These are phyloP conservation scores for Westerdykella sp. DNA, from an alignment of 2,329 filamentous ascomycete species.

Conservation along the genomic window DNA sequence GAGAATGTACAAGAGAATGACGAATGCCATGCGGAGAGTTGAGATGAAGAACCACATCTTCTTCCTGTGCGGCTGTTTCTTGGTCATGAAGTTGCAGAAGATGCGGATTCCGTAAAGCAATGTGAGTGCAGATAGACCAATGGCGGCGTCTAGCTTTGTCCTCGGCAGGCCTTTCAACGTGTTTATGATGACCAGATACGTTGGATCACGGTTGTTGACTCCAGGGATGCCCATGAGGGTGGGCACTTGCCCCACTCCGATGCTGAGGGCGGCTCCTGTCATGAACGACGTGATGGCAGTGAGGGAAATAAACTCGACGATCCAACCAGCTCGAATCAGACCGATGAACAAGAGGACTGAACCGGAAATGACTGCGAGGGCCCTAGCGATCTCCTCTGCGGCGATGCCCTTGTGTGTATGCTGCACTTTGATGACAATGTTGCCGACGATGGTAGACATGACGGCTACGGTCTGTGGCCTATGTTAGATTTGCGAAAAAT, in stretches of 20 bases:
- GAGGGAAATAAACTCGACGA: conserved; percentile 90
- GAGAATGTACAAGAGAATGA: conserved; percentile 86
- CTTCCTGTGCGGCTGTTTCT: conserved; percentile 64
- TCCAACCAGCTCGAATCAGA: conserved; percentile 73
- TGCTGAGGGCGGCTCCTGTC: conserved; percentile 91
- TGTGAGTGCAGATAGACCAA: conserved; percentile 74
- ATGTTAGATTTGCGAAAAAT: background rate
- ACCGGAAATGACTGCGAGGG: conserved; percentile 72
- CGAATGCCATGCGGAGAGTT: conserved; percentile 82
- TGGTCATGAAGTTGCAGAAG: conserved; percentile 58
- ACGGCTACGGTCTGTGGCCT: conserved; percentile 73
- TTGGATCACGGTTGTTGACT: conserved; percentile 68
- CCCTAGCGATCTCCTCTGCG: conserved; percentile 61
- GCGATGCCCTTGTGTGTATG: conserved; percentile 42
- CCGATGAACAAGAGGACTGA: conserved; percentile 75
- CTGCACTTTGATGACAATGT: conserved; percentile 61
- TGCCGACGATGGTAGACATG: conserved; percentile 84
- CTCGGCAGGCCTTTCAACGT: conserved; percentile 65
- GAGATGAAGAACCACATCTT: conserved; percentile 85
- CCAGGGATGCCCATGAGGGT: conserved; percentile 71
- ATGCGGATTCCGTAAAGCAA: conserved; percentile 67
- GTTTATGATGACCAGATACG: conserved; percentile 82
- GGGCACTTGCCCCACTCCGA: conserved; percentile 76
- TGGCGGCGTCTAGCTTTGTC: conserved; percentile 69
- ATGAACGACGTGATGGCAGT: conserved; percentile 92